These are phyloP conservation scores for Mucor lusitanicus DNA, from an alignment of 371 early-diverging fungal genomes.

Conservation along the genomic window DNA sequence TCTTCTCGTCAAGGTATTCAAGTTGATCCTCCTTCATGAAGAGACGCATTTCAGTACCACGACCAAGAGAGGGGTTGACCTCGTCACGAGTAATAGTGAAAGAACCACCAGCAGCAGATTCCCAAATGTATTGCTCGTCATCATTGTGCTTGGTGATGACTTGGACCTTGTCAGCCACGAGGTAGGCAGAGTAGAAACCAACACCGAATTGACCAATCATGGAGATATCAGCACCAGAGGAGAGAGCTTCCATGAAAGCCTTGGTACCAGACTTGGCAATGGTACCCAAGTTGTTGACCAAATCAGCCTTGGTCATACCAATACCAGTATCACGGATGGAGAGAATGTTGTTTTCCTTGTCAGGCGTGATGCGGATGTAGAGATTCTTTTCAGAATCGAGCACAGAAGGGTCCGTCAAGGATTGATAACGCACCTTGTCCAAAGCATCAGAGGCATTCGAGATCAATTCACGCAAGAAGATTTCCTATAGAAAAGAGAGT, in stretches of 20 bases:
- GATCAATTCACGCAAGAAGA: constrained; percentile 87
- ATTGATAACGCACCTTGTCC: constrained; percentile 78
- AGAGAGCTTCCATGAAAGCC: constrained; percentile 53
- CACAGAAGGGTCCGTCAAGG: constrained; percentile 58
- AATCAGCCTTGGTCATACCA: constrained; percentile 88
- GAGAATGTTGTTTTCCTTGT: constrained; percentile 62
- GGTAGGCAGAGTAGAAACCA: constrained; percentile 86
- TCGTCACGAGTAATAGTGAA: constrained; percentile 82
- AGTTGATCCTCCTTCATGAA: constrained; percentile 80
- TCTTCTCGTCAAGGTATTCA: constrained; percentile 57
- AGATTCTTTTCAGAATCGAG: constrained; percentile 59
- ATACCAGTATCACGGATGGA: constrained; percentile 85
- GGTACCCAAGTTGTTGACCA: constrained; percentile 83
- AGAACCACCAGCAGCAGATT: constrained; percentile 60
- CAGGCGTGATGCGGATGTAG: constrained; percentile 64
- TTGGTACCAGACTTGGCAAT: constrained; percentile 81
- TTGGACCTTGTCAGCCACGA: constrained; percentile 85
- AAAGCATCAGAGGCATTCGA: constrained; percentile 90
- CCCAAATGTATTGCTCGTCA: constrained; percentile 80
- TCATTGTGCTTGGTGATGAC: constrained; percentile 83
- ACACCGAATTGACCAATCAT: constrained; percentile 96
- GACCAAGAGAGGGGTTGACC: constrained; percentile 60
- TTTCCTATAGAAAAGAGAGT: constrained; percentile 59
- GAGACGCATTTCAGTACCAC: constrained; percentile 82
- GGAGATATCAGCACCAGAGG: constrained; percentile 55